Evolutionary conservation across 305 asterid genomes (phyloP).

Genomic region (Fraxinus xanthoxyloides): DNA sequence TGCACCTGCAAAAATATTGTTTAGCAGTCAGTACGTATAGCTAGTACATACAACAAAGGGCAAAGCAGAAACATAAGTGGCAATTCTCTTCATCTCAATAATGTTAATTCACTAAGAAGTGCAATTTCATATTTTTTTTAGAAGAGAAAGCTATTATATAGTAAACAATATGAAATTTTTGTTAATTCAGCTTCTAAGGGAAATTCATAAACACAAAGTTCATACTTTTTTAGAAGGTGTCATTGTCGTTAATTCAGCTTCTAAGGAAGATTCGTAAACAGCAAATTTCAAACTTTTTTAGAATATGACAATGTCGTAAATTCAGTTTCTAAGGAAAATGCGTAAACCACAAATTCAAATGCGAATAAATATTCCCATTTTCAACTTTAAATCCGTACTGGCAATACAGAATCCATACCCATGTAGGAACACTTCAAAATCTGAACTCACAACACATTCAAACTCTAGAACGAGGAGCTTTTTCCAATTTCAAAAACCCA

Average conservation of each 20-base stretch:
- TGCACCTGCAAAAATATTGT: constrained; percentile 61
- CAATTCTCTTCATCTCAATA: neutral
- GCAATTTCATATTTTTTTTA: neutral
- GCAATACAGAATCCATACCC: neutral
- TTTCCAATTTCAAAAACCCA: neutral
- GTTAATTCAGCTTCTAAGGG: neutral
- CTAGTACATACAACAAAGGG: neutral
- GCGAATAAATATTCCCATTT: neutral
- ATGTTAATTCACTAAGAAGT: neutral
- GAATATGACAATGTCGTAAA: neutral
- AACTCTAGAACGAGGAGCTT: neutral
- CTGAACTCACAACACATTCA: neutral
- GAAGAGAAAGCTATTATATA: neutral
- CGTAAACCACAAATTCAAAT: neutral
- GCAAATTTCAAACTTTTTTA: neutral
- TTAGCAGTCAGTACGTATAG: neutral
- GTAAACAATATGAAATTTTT: neutral
- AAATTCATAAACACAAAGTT: neutral
- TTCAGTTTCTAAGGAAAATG: neutral
- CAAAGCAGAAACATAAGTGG: neutral
- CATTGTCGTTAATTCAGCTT: neutral
- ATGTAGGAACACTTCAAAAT: neutral
- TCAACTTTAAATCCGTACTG: neutral
- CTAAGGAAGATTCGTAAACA: neutral
- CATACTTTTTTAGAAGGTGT: neutral